Base-by-base conservation (phyloP, 2,329 filamentous ascomycete species). In the Venturia nashicola region DNA sequence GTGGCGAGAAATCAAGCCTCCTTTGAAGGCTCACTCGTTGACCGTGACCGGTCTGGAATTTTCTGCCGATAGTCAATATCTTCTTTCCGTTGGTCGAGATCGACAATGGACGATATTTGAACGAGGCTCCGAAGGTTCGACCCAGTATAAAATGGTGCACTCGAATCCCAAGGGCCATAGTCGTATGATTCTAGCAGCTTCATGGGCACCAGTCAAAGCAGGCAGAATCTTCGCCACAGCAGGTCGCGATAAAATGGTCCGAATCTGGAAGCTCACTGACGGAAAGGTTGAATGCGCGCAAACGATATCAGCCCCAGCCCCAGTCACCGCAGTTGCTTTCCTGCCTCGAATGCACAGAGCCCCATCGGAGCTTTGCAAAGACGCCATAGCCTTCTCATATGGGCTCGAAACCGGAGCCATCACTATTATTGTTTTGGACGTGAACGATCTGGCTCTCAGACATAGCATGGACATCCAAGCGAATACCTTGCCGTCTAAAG, bases 61-160 rank as follows among this genome's bases (percentile, higher is more conserved):
- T 77, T 92, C 89, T 0, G 71, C 75, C 0, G 87, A 93, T 69
- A 90, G 94, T 72, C 73, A 73, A 11, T 86, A 85, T 66, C 80
- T 99, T 18, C 80, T 99, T 2, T 97, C 91, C 67, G 93, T 97
- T 1, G 93, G 94, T 2, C 81, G 94, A 65, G 94, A 99, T 74
- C 82, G 94, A 14, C 90, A 96, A 74, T 99, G 93, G 91, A 87
- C 86, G 0, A 79, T 97, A 0, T 99, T 93, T 72, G 77, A 83
- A 69, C 80, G 85, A 46, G 76, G 76, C 42, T 70, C 68, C 6
- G 69, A 73, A 32, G 71, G 71, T 4, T 62, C 66, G 18, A 72
- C 71, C 6, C 72, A 71, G 16, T 97, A 89, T 70, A 76, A 73
- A 32, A 77, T 87, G 3, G 73, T 83, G 46, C 79, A 86, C 66